Percentiles rank a stretch among this genome's conserved stretches.
phyloP scores from a whole-genome alignment of 352 stramenopile species.

The Phytophthora vignae region DNA sequence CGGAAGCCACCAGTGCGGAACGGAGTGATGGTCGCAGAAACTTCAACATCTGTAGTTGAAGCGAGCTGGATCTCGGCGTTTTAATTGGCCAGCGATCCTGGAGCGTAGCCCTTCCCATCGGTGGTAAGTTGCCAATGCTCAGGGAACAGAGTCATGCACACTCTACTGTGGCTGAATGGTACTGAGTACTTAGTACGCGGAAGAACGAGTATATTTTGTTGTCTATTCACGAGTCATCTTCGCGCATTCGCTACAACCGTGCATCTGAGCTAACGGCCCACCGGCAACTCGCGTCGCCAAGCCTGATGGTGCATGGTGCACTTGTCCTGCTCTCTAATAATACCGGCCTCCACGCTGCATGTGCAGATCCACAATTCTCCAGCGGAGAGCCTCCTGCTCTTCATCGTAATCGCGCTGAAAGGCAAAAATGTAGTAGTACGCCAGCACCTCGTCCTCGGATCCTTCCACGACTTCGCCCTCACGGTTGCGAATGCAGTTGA shows the following conservation, averaged over 20 bases:
- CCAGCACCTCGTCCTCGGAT: constrained; percentile 96
- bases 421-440: constrained; percentile 98
- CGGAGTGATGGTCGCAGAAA: constrained; percentile 47
- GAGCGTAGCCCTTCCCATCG: too few relatives aligned
- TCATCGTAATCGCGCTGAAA: constrained; percentile 98
- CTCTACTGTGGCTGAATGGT: background rate
- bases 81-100: too few relatives aligned
- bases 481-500: constrained; percentile 98
- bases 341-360: constrained; percentile 84
- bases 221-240: constrained; percentile 37
- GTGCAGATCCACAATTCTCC: constrained; percentile 89
- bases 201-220: constrained; percentile 16
- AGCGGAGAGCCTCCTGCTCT: constrained; percentile 84
- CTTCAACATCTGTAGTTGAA: constrained; percentile 36
- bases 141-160: too few relatives aligned
- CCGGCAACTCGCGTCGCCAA: background rate
- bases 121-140: too few relatives aligned
- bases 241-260: background rate
- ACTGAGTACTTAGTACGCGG: constrained; percentile 4
- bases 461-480: constrained; percentile 97
- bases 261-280: background rate
- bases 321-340: constrained; percentile 63
- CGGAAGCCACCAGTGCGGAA: constrained; percentile 16
- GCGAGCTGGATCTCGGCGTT: background rate
- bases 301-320: constrained; percentile 1